Percentiles rank a stretch among this genome's conserved stretches.
Evolutionary conservation across 164 flowering plant species (phyloP).

Genomic region (Sextonia rubra): DNA sequence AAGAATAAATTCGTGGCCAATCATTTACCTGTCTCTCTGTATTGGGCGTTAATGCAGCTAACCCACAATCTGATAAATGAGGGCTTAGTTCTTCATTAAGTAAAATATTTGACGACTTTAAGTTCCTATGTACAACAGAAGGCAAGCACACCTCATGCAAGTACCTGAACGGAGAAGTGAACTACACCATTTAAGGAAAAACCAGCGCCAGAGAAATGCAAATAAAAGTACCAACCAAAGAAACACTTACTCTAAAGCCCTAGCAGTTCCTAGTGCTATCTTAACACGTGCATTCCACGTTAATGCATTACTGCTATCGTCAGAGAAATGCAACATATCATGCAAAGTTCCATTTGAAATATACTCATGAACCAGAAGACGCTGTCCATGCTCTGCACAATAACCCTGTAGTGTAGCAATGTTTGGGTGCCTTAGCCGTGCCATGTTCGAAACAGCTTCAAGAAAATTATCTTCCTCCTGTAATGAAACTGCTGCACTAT

Average conservation of each 20-base stretch:
- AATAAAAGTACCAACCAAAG: constrained; percentile 6
- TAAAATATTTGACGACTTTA: constrained; percentile 91
- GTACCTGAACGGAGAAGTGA: constrained; percentile 51
- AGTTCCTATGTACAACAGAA: constrained; percentile 92
- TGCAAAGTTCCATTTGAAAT: constrained; percentile 76
- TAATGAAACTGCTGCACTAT: constrained; percentile 77
- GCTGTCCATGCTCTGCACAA: constrained; percentile 90
- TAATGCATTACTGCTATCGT: constrained; percentile 63
- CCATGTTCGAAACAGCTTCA: constrained; percentile 91
- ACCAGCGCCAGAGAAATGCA: not conserved
- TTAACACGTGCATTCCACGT: constrained; percentile 90
- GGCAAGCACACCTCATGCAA: constrained; percentile 98
- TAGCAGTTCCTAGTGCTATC: constrained; percentile 91
- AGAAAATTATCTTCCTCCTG: constrained; percentile 91
- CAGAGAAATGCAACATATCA: constrained; percentile 79
- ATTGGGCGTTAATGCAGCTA: constrained; percentile 86
- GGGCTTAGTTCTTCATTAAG: constrained; percentile 92
- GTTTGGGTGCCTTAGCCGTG: constrained; percentile 85
- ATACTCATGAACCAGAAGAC: constrained; percentile 77
- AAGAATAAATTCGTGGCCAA: not conserved
- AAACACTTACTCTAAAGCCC: constrained; percentile 78
- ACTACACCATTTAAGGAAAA: constrained; percentile 8
- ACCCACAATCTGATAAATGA: constrained; percentile 87
- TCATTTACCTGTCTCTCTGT: constrained; percentile 82
- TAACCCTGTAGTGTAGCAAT: constrained; percentile 69